Conservation (phyloP, 495 filamentous ascomycete species). For the Alectoria sarmentosa region DNA sequence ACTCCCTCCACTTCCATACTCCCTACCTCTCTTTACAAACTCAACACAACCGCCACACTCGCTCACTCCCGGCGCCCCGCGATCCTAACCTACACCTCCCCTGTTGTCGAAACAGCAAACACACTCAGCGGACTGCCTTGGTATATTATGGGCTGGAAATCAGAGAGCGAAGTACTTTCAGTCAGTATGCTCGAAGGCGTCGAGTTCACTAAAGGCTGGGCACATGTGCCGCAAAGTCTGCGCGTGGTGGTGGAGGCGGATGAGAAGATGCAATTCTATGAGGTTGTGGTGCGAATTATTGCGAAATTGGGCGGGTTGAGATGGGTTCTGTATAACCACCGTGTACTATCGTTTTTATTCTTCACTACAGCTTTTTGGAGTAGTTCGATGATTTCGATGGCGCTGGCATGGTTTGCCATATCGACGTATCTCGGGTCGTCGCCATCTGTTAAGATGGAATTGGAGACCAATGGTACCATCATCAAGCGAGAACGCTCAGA, state of each 20-base stretch:
- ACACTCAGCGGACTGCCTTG: constrained; percentile 49
- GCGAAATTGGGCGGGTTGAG: constrained; percentile 69
- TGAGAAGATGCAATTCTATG: constrained; percentile 66
- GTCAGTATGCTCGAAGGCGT: constrained; percentile 67
- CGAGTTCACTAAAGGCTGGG: constrained; percentile 50
- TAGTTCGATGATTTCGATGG: constrained; percentile 55
- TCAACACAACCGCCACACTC: constrained; percentile 16
- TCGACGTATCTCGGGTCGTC: constrained; percentile 30
- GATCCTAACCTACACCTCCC: constrained; percentile 59
- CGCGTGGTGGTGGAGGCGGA: constrained; percentile 61
- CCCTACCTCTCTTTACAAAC: no score
- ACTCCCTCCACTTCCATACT: constrained; percentile 19
- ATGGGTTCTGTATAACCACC: constrained; percentile 81
- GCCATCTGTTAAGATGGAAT: constrained; percentile 19
- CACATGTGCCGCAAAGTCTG: constrained; percentile 49
- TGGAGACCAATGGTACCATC: constrained; percentile 1
- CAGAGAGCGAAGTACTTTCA: constrained; percentile 50
- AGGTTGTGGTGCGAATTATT: constrained; percentile 55
- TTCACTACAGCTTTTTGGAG: constrained; percentile 69
- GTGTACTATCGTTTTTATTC: constrained; percentile 56
- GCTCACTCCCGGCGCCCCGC: constrained; percentile 51
- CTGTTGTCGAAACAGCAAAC: constrained; percentile 45
- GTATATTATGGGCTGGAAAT: constrained; percentile 51
- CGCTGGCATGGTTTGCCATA: constrained; percentile 51
- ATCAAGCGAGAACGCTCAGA: constrained; percentile 32